Evolutionary conservation across 2,329 filamentous ascomycete species (phyloP), one percentile per base, ranked within the genome.

Genomic region (Ophiostoma novo-ulmi): DNA sequence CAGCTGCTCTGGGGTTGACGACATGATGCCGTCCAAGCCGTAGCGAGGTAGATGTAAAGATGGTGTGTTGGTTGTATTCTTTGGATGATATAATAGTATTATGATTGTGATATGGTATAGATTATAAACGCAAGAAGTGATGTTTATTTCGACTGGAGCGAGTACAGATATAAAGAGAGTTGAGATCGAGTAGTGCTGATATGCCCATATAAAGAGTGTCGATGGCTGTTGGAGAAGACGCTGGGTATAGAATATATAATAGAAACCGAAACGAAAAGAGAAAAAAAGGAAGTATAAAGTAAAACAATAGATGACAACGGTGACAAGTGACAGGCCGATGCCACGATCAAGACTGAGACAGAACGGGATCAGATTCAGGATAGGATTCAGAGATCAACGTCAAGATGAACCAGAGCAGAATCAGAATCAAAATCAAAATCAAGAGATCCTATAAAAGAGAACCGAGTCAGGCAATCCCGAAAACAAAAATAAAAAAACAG

Each of bases 1-100:
- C 68, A 71, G 64, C 38, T 71, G n/a, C 26, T 70, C 55, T 20
- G 63, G 31, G 44, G 65, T 63, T 67, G 70, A 35, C 70, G 70
- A 35, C 71, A 70, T 70, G 65, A 22, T 26, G 20, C n/a, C n/a
- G 63, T 55, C 70, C 70, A 31, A 31, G 38, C 35, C 17, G 64
- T 14, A 39, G 35, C 14, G 13, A 35, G 61, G 31, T 38, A 17
- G 17, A 20, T 2, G 20, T 22, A 5, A 55, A 55, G 58, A 6
- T 36, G 58, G 13, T 35, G 17, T 63, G 26, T 20, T 35, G 55
- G 31, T 17, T 35, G 14, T 55, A 55, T 3, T n/a, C 31, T 31
- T 31, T 22, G 48, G 8, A 8, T 8, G 11, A 22, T 22, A 55
- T 22, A 11, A 26, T 11, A 26, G 7, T 10, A 10, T n/a, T 1